These are phyloP conservation scores for Tympanopsis confertula DNA, from an alignment of 2,329 filamentous ascomycete species.

Conservation along the genomic window DNA sequence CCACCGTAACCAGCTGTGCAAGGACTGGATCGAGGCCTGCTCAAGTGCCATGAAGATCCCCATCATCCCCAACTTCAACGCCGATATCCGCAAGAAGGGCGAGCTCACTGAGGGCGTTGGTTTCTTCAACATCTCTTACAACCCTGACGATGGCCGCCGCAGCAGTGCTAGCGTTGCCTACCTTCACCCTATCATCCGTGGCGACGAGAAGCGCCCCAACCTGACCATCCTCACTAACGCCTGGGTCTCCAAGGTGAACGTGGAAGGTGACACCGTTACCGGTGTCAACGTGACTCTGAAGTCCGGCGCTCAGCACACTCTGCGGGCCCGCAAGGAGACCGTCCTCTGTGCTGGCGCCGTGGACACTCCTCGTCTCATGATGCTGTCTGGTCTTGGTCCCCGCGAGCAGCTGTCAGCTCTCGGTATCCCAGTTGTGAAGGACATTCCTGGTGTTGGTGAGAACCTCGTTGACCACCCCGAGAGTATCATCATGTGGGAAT, in stretches of 20 bases:
- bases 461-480: conserved; percentile 51
- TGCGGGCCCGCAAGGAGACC: conserved; percentile 63
- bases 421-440: conserved; percentile 40
- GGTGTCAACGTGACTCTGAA: conserved; percentile 57
- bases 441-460: conserved; percentile 47
- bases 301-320: conserved; percentile 36
- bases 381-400: conserved; percentile 45
- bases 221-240: conserved; percentile 77
- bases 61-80: conserved; percentile 75
- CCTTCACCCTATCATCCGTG: conserved; percentile 79
- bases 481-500: conserved; percentile 59
- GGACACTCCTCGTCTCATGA: conserved; percentile 62
- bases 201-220: conserved; percentile 73
- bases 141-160: conserved; percentile 74
- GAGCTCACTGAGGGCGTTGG: conserved; percentile 66
- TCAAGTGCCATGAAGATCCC: conserved; percentile 70
- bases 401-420: conserved; percentile 38
- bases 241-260: conserved; percentile 74
- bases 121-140: conserved; percentile 86
- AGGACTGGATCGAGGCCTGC: conserved; percentile 79
- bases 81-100: conserved; percentile 65
- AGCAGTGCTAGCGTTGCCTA: conserved; percentile 85
- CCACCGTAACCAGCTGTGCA: conserved; percentile 81
- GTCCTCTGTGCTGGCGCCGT: conserved; percentile 71
- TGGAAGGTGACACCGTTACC: conserved; percentile 58